Conservation (phyloP, 2,329 filamentous ascomycete genomes). For the Endoconidiophora polonica region DNA sequence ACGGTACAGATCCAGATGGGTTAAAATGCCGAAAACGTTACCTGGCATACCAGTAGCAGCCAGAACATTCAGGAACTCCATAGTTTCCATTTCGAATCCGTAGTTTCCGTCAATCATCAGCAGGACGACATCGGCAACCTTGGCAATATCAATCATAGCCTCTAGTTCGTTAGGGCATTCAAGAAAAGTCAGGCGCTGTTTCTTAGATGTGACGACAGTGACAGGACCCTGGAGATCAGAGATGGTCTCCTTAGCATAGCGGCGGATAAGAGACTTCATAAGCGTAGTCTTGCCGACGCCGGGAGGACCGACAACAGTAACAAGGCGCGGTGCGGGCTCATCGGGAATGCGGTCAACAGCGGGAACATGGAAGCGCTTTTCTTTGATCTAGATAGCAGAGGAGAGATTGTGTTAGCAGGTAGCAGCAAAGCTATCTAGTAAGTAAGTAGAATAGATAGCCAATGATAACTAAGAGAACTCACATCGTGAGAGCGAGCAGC, state of each 20-base stretch:
- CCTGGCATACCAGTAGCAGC: slow-evolving; percentile 95
- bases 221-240: slow-evolving; percentile 80
- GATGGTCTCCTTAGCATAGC: slow-evolving; percentile 91
- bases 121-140: slow-evolving; percentile 91
- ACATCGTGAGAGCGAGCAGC: slow-evolving; percentile 59
- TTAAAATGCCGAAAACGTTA: slow-evolving; percentile 93
- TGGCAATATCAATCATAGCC: slow-evolving; percentile 91
- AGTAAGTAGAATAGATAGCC: not conserved
- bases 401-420: slow-evolving; percentile 15
- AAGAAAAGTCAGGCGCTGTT: slow-evolving; percentile 82
- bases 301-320: slow-evolving; percentile 85
- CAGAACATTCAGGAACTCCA: slow-evolving; percentile 94
- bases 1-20: slow-evolving; percentile 86
- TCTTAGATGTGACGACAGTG: slow-evolving; percentile 92
- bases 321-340: slow-evolving; percentile 82
- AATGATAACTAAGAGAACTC: slow-evolving; percentile 16
- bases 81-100: slow-evolving; percentile 99
- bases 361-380: slow-evolving; percentile 90
- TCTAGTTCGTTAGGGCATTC: slow-evolving; percentile 96
- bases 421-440: not conserved
- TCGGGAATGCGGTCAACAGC: slow-evolving; percentile 91
- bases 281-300: slow-evolving; percentile 93
- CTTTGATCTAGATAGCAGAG: slow-evolving; percentile 51
- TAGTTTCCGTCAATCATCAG: slow-evolving; percentile 98
- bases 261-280: slow-evolving; percentile 80